Evolutionary conservation across 2,329 filamentous ascomycete genomes (phyloP).

Genomic region (Colletotrichum incanum): DNA sequence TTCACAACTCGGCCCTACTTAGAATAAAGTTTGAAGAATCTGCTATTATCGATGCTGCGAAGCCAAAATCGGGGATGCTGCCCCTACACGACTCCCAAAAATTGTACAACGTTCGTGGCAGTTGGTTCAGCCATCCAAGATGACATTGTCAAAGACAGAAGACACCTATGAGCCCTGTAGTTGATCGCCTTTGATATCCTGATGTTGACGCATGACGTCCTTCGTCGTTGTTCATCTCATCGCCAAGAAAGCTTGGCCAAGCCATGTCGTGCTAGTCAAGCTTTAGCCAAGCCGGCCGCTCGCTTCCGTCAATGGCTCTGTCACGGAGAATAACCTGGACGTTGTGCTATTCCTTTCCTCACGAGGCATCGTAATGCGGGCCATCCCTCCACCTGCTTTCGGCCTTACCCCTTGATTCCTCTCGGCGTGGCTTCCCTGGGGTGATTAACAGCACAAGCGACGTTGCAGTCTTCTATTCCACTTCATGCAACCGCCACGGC

Average conservation of each 20-base stretch:
- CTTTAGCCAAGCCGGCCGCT: slow-evolving; percentile 36
- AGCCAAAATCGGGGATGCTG: background rate
- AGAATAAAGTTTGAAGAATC: background rate
- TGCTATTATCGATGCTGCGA: background rate
- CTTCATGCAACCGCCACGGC: background rate
- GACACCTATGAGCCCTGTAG: background rate
- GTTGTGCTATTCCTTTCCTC: background rate
- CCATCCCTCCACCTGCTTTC: background rate
- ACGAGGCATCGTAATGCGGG: background rate
- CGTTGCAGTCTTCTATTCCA: slow-evolving; percentile 26
- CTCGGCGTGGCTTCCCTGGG: background rate
- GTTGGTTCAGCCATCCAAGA: background rate
- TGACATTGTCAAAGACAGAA: background rate
- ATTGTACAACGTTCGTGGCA: background rate
- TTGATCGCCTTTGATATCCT: background rate
- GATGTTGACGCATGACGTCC: background rate
- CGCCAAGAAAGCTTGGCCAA: slow-evolving; percentile 31
- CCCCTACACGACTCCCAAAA: background rate
- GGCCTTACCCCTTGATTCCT: background rate
- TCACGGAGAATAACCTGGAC: background rate
- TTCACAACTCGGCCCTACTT: background rate
- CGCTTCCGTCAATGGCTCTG: slow-evolving; percentile 1
- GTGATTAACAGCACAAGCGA: background rate
- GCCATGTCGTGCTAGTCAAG: slow-evolving; percentile 20
- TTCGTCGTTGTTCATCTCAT: background rate